A percentile compares a stretch with the other conserved stretches of the same genome.
Evolutionary conservation across 2,329 filamentous ascomycete species (phyloP).

Genomic region (Tolypocladium nubicola): DNA sequence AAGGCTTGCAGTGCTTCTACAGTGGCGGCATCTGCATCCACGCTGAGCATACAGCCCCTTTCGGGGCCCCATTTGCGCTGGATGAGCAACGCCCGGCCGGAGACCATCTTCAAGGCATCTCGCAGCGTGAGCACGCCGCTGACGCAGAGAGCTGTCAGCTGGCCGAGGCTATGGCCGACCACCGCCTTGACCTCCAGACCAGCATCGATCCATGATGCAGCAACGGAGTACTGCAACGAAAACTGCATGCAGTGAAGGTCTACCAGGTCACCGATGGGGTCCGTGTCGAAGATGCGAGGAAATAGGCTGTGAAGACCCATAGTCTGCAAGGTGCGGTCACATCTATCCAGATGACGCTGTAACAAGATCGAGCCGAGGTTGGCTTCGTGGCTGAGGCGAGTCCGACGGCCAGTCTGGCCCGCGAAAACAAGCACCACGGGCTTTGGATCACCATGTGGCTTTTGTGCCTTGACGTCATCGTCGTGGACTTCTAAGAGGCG

Average conservation of each 20-base stretch:
- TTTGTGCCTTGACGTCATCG: background rate
- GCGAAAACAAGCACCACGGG: conserved; percentile 2
- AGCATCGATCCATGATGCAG: conserved; percentile 6
- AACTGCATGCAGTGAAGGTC: conserved; percentile 21
- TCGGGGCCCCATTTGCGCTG: conserved; percentile 21
- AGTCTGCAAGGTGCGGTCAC: conserved; percentile 14
- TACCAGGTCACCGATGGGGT: conserved; percentile 15
- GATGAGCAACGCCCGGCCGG: conserved; percentile 20
- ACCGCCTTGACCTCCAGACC: conserved; percentile 4
- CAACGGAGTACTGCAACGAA: conserved; percentile 6
- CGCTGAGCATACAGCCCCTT: conserved; percentile 21
- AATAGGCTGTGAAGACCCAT: conserved; percentile 20
- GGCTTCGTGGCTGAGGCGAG: background rate
- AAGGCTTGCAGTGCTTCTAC: background rate
- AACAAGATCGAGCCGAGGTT: background rate
- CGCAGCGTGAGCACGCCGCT: conserved; percentile 17
- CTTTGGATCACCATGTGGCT: background rate
- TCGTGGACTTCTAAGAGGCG: background rate
- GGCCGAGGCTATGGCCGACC: conserved; percentile 27
- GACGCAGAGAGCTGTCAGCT: conserved; percentile 24
- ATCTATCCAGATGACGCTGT: conserved; percentile 20
- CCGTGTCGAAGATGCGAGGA: conserved; percentile 15
- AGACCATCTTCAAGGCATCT: conserved; percentile 19
- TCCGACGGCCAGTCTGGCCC: background rate
- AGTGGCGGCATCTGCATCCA: conserved; percentile 2